phyloP scores from a whole-genome alignment of 2,329 filamentous ascomycete species.

The Paramyrothecium roridum region DNA sequence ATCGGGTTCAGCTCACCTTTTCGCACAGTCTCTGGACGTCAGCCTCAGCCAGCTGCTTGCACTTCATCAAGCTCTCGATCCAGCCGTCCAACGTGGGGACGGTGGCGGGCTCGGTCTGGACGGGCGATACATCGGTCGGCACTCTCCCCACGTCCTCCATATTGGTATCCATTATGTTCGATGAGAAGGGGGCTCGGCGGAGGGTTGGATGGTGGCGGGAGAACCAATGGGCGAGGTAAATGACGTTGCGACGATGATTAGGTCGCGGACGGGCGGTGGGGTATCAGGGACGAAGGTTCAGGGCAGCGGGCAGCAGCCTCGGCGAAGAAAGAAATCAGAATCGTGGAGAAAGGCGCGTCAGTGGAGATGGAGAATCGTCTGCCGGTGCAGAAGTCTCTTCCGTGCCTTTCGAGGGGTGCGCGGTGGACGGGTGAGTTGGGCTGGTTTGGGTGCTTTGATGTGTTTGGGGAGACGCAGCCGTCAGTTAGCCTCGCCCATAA shows the following conservation, averaged over 20 bases:
- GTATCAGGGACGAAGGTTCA: constrained; percentile 24
- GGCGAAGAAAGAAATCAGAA: constrained; percentile 8
- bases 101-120: constrained; percentile 75
- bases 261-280: constrained; percentile 19
- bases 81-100: constrained; percentile 94
- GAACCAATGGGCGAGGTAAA: constrained; percentile 15
- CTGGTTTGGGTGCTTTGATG: not conserved
- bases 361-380: not conserved
- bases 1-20: constrained; percentile 60
- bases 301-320: constrained; percentile 18
- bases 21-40: constrained; percentile 97
- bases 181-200: constrained; percentile 10
- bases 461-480: not conserved
- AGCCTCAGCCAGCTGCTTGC: constrained; percentile 93
- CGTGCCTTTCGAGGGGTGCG: not conserved
- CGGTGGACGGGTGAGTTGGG: not conserved
- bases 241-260: constrained; percentile 22
- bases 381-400: not conserved
- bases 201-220: constrained; percentile 11
- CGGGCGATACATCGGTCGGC: constrained; percentile 72
- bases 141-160: constrained; percentile 97
- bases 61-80: constrained; percentile 97
- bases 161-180: constrained; percentile 78
- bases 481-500: not conserved
- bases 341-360: constrained; percentile 2